A percentile compares a stretch with the other conserved stretches of the same genome.
phyloP scores from a whole-genome alignment of 805 yeast species.

The Pichia manshurica region DNA sequence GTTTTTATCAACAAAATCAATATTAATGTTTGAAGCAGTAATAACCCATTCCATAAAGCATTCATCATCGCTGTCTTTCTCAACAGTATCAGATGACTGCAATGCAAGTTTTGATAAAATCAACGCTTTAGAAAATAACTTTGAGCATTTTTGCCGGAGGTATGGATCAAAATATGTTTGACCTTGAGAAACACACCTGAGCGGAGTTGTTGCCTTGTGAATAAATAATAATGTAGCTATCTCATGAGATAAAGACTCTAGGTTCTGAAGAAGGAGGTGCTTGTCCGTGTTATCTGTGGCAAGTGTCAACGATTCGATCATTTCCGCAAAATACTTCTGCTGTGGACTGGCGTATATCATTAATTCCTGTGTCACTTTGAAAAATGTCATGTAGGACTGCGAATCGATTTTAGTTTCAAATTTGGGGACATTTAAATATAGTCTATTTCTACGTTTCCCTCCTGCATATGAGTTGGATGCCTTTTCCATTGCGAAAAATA shows the following conservation, averaged over 20 bases:
- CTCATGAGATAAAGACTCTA: constrained; percentile 9
- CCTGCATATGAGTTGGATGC: constrained; percentile 38
- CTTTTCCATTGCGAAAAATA: constrained; percentile 54
- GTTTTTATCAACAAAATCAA: constrained; percentile 57
- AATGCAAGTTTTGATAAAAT: constrained; percentile 38
- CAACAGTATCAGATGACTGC: constrained; percentile 19
- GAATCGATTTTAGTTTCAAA: constrained; percentile 68
- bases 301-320: constrained; percentile 59
- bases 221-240: constrained; percentile 12
- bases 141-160: constrained; percentile 33
- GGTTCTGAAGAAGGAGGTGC: constrained; percentile 18
- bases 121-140: constrained; percentile 37
- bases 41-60: constrained; percentile 49
- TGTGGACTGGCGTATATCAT: constrained; percentile 64
- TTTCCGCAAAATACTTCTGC: constrained; percentile 49
- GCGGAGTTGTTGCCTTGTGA: constrained; percentile 33
- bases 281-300: constrained; percentile 67
- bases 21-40: constrained; percentile 60
- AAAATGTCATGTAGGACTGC: constrained; percentile 62
- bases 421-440: constrained; percentile 64
- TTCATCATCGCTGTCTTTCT: constrained; percentile 20
- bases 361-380: constrained; percentile 55
- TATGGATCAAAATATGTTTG: constrained; percentile 25
- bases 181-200: constrained; percentile 39
- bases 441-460: constrained; percentile 33